Evolutionary conservation across 805 yeast genomes (phyloP), one percentile per base, ranked within the genome.

Genomic region (Scheffersomyces coipomensis): DNA sequence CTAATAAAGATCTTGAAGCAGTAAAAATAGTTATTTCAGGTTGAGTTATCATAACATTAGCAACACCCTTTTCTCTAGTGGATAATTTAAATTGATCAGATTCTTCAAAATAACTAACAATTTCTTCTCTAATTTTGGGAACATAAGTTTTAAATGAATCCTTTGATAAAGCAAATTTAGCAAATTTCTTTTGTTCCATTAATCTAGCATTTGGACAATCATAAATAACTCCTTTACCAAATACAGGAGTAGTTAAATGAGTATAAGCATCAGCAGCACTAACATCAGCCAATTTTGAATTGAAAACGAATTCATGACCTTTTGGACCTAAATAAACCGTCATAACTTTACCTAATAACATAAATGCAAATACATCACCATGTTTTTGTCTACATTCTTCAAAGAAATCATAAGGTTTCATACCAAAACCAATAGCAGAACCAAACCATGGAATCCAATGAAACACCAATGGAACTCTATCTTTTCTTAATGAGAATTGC

Each of bases 141-240:
- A 93, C 97, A 56, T 93, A 91, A 13, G 69, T 65, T 51, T 78
- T 76, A 72, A 93, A 93, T 1, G 95, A 79, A 33, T 87, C 96
- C 48, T 78, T 79, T 19, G 96, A 85, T 52, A 93, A 75, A 17
- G 97, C 95, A 39, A 79, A 78, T 67, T 93, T 93, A 46, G 90
- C 95, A 56, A 93, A 93, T 71, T 89, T 93, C 79, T 93, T 93
- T 67, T 93, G 99, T 63, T 93, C 99, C 99, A 93, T 93, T 56
- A 93, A 78, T 50, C 89, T 81, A 55, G 81, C 68, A 69, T 93
- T 93, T 47, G 99, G 88, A 67, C 97, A 91, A 68, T 93, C 99
- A 62, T 93, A 93, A 38, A 93, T 86, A 39, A 93, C 99, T 55
- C 98, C 99, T 57, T 89, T 81, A 53, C 99, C 99, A 52, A 93